These are phyloP conservation scores for Copromyces sp. DNA, from an alignment of 495 filamentous ascomycete species.

Conservation along the genomic window DNA sequence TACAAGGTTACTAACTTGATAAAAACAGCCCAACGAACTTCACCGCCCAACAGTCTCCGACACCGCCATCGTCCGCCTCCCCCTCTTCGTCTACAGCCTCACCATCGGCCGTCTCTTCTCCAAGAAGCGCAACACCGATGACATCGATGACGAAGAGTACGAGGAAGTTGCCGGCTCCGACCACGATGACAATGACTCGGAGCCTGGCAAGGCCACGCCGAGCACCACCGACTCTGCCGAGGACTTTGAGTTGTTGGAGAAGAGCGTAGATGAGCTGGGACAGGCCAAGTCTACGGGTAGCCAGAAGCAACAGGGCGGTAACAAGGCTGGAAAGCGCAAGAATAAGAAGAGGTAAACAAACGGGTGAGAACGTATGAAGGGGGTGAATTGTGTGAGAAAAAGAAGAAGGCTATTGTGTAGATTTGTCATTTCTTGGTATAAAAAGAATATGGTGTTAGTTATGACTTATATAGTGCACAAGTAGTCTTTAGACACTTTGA, in stretches of 20 bases:
- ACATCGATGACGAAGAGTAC: conserved; percentile 27
- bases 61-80: conserved; percentile 60
- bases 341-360: conserved; percentile 34
- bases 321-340: conserved; percentile 35
- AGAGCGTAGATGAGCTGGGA: conserved; percentile 35
- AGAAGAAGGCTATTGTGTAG: background rate
- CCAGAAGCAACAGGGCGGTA: conserved; percentile 26
- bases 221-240: conserved; percentile 40
- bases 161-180: conserved; percentile 22
- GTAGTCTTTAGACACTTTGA: background rate
- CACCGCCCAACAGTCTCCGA: conserved; percentile 53
- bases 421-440: background rate
- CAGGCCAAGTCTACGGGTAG: conserved; percentile 31
- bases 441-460: background rate
- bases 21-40: conserved; percentile 49
- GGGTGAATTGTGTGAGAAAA: background rate
- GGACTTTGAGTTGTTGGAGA: conserved; percentile 48
- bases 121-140: conserved; percentile 23
- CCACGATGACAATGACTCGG: conserved; percentile 28
- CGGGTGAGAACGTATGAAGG: background rate
- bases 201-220: conserved; percentile 28
- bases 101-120: conserved; percentile 45
- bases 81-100: conserved; percentile 51
- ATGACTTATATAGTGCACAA: background rate
- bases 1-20: background rate